phyloP scores from a whole-genome alignment of 2,329 filamentous ascomycete genomes.

The Sporothrix globosa region DNA sequence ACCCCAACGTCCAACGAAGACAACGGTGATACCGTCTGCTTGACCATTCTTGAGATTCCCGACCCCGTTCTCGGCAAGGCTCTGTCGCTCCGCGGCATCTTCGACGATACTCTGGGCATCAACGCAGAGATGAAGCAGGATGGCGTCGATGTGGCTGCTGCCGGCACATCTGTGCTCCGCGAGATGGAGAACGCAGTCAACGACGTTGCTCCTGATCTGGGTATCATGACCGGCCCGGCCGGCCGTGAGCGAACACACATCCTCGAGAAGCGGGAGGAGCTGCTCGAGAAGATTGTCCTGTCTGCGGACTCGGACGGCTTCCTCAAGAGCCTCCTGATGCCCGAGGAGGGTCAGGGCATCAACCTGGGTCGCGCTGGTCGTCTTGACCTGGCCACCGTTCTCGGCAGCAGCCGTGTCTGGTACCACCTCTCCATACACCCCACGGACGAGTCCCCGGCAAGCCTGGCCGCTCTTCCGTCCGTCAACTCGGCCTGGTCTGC shows the following conservation, averaged over 20 bases:
- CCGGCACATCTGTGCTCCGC: conserved; percentile 78
- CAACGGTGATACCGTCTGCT: conserved; percentile 78
- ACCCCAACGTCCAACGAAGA: conserved; percentile 73
- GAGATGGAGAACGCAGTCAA: conserved; percentile 85
- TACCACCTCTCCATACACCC: conserved; percentile 92
- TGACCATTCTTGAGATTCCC: conserved; percentile 87
- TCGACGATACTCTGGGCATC: conserved; percentile 90
- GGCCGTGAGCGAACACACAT: conserved; percentile 75
- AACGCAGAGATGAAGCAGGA: conserved; percentile 98
- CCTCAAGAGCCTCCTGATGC: conserved; percentile 78
- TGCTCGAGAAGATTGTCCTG: conserved; percentile 84
- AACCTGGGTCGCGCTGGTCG: conserved; percentile 76
- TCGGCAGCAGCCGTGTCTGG: conserved; percentile 89
- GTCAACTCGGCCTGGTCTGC: conserved; percentile 90
- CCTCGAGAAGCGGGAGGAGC: conserved; percentile 77
- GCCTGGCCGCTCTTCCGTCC: conserved; percentile 70
- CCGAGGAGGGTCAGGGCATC: conserved; percentile 76
- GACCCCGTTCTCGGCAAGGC: conserved; percentile 81
- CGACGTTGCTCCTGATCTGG: conserved; percentile 77
- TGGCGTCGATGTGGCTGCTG: conserved; percentile 73
- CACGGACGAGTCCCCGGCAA: conserved; percentile 80
- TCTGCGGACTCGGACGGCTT: conserved; percentile 83
- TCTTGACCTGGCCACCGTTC: conserved; percentile 72
- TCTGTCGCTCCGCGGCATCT: conserved; percentile 83
- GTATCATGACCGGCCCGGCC: conserved; percentile 68